A percentile compares a stretch with the other conserved stretches of the same genome.
Evolutionary conservation across 2,329 filamentous ascomycete species (phyloP).

Genomic region (Arthrobotrys conoides): DNA sequence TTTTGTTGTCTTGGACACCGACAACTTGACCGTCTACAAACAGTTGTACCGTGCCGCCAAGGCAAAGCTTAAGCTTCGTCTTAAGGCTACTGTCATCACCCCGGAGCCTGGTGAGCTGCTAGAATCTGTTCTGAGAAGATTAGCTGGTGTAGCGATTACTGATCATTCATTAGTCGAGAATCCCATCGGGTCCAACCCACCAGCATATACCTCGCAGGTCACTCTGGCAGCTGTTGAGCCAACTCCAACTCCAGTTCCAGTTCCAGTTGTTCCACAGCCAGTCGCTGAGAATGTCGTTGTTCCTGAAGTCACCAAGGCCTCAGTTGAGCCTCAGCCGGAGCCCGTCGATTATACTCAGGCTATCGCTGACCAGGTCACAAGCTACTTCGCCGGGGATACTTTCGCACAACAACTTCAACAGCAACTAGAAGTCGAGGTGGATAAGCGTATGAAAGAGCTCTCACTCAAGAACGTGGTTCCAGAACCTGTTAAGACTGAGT

Average conservation of each 20-base stretch:
- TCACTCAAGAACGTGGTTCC: constrained; percentile 68
- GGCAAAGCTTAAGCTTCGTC: constrained; percentile 96
- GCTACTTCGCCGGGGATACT: constrained; percentile 50
- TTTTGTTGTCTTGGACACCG: constrained; percentile 83
- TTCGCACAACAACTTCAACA: constrained; percentile 62
- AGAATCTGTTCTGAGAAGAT: constrained; percentile 20
- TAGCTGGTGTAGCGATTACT: constrained; percentile 42
- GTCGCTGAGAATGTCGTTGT: constrained; percentile 21
- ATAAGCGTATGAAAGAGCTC: constrained; percentile 61
- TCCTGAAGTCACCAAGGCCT: constrained; percentile 3
- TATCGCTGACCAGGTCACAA: constrained; percentile 52
- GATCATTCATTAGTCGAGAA: constrained; percentile 35
- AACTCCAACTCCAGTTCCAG: constrained; percentile 4
- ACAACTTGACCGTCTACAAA: constrained; percentile 89
- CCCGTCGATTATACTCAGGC: constrained; percentile 55
- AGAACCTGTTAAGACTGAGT: constrained; percentile 65
- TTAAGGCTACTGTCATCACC: constrained; percentile 76
- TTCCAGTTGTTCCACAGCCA: constrained; percentile 10
- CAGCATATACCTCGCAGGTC: constrained; percentile 54
- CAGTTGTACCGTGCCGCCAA: constrained; percentile 96
- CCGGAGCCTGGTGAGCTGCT: constrained; percentile 65
- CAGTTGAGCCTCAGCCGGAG: constrained; percentile 36
- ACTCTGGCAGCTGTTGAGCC: constrained; percentile 54
- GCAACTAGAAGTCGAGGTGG: constrained; percentile 63
- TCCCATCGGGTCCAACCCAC: constrained; percentile 46